Evolutionary conservation across 164 flowering plant species (phyloP).

Genomic region (Umbilicus rupestris): DNA sequence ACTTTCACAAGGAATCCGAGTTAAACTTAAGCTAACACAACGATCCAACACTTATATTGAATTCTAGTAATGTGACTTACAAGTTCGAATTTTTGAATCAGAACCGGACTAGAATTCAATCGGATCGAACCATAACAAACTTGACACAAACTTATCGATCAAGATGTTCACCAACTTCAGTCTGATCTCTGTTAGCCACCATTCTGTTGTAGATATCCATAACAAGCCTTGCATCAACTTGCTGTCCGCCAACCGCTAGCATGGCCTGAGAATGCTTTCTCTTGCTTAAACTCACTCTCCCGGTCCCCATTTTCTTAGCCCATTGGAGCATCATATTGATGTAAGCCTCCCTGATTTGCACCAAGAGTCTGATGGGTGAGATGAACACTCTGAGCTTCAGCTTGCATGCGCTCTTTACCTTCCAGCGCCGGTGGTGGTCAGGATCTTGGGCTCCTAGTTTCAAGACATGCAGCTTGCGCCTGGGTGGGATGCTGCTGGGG

Average conservation of each 20-base stretch:
- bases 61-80: too few relatives aligned
- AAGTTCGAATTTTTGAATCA: too few relatives aligned
- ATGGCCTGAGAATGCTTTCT: conserved; percentile 9
- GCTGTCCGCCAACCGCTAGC: conserved; percentile 11
- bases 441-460: conserved; percentile 18
- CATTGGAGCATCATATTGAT: conserved; percentile 20
- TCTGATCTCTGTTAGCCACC: background rate
- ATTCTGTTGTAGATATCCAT: conserved; percentile 29
- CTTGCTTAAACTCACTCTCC: conserved; percentile 19
- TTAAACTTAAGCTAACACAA: too few relatives aligned
- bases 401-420: background rate
- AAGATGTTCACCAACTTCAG: too few relatives aligned
- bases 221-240: conserved; percentile 25
- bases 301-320: conserved; percentile 12
- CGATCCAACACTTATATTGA: too few relatives aligned
- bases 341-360: conserved; percentile 21
- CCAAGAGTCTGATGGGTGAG: conserved; percentile 16
- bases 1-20: too few relatives aligned
- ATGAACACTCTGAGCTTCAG: conserved; percentile 1
- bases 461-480: too few relatives aligned
- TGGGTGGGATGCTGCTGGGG: too few relatives aligned
- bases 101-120: too few relatives aligned
- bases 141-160: too few relatives aligned
- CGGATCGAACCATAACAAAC: too few relatives aligned
- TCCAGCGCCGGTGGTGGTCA: too few relatives aligned